Evolutionary conservation across 768 basidiomycete genomes (phyloP), one percentile per base, ranked within the genome.

Genomic region (Mycena rebaudengoi): DNA sequence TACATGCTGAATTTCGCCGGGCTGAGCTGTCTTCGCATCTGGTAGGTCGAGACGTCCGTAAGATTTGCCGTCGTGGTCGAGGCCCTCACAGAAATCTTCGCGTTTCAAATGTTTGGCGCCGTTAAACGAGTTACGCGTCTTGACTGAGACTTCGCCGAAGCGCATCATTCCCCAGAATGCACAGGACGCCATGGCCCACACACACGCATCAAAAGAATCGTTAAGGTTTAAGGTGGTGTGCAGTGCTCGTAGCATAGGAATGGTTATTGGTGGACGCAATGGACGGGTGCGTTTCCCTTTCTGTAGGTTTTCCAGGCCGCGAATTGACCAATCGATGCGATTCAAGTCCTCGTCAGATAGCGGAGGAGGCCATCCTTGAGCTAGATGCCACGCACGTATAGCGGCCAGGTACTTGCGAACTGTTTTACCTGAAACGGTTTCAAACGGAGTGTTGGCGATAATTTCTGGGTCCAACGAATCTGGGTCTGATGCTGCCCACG

Each of bases 161-260:
- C 74, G 65, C 74, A 79, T 76, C 53, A 80, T 58, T 1, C 80
- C 80, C 73, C 74, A 82, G 66, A 83, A 82, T 0, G 78, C 76
- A 52, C 74, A 80, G 0, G 58, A 30, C 0, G 73, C 73, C 44
- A 75, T 73, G 0, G 80, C 79, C 79, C 79, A 81, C 1, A 81
- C 51, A 30, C 78, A 80, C 0, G 80, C 79, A 52, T 83, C 79
- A 53, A 82, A 83, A 0, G 78, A 69, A 12, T 75, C 46, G 0
- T 51, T 7, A 0, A 79, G 46, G 28, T 73, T 41, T 0, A 82
- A 73, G 0, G 46, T n/a, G 0, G 33, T 10, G 8, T 63, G 50
- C 1, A 81, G 60, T 0, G 69, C 63, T 1, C 35, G 60, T 0
- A 81, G 67, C 77, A 81, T 79, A 0, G 53, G 39, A 0, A 80